phyloP scores from a whole-genome alignment of 768 basidiomycete species.

The Scleroderma citrinum region DNA sequence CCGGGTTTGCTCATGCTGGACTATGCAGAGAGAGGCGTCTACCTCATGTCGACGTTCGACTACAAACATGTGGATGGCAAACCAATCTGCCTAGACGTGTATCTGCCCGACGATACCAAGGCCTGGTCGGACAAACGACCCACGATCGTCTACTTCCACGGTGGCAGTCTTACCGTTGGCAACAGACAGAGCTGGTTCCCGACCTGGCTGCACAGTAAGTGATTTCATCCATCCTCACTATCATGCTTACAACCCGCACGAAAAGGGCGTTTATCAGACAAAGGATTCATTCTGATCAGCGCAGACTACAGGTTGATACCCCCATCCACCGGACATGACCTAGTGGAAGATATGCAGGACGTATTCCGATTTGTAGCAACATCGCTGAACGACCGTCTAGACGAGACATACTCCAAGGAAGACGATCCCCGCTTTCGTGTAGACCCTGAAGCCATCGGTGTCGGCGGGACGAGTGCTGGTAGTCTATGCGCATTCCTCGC shows the following conservation, averaged over 20 bases:
- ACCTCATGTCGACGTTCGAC: no score
- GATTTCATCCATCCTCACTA: neutral
- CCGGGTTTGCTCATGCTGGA: constrained; percentile 39
- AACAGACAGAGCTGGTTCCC: constrained; percentile 60
- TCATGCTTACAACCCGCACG: neutral
- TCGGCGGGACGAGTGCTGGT: constrained; percentile 55
- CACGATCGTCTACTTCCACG: constrained; percentile 37
- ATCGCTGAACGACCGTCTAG: constrained; percentile 13
- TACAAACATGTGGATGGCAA: constrained; percentile 30
- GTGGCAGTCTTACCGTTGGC: constrained; percentile 58
- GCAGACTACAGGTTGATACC: constrained; percentile 57
- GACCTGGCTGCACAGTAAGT: constrained; percentile 52
- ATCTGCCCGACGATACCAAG: constrained; percentile 10
- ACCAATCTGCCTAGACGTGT: constrained; percentile 30
- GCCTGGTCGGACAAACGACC: constrained; percentile 9
- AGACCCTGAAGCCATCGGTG: constrained; percentile 41
- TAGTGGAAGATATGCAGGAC: constrained; percentile 53
- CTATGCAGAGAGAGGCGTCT: neutral
- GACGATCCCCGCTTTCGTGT: constrained; percentile 29
- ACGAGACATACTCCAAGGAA: neutral
- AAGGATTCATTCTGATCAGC: constrained; percentile 55
- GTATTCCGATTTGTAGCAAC: constrained; percentile 42
- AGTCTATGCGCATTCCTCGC: constrained; percentile 61
- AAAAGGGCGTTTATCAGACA: constrained; percentile 39
- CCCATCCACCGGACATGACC: constrained; percentile 47